A percentile compares a stretch with the other conserved stretches of the same genome.
phyloP scores from a whole-genome alignment of 805 yeast species.

The Wickerhamiella spandovensis region DNA sequence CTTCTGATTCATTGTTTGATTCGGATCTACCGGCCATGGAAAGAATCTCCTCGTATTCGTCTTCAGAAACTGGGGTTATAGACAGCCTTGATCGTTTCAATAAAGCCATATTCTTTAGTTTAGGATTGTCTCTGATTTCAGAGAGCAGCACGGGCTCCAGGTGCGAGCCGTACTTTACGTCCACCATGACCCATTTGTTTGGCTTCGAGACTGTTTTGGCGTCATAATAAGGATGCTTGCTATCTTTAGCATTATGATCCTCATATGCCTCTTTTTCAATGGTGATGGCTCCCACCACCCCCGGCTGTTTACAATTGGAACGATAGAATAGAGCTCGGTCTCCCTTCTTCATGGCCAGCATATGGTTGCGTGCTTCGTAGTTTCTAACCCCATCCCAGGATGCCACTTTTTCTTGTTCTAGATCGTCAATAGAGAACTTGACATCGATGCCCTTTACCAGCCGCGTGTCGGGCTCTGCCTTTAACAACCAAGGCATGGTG shows the following conservation, averaged over 20 bases:
- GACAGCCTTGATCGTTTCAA: slow-evolving; percentile 39
- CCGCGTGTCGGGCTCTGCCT: slow-evolving; percentile 41
- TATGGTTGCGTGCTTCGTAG: slow-evolving; percentile 40
- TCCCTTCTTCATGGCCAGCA: slow-evolving; percentile 34
- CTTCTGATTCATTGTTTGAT: too few species aligned
- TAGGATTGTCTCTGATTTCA: slow-evolving; percentile 27
- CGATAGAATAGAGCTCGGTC: slow-evolving; percentile 42
- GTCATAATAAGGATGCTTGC: slow-evolving; percentile 35
- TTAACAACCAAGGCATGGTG: slow-evolving; percentile 33
- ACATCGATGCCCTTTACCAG: slow-evolving; percentile 39
- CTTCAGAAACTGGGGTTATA: slow-evolving; percentile 35
- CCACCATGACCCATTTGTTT: slow-evolving; percentile 49
- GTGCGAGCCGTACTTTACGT: slow-evolving; percentile 32
- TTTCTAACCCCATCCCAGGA: slow-evolving; percentile 54
- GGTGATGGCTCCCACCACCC: slow-evolving; percentile 35
- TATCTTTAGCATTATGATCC: slow-evolving; percentile 29
- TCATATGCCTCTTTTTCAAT: slow-evolving; percentile 23
- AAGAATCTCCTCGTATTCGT: slow-evolving; percentile 31
- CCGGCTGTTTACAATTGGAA: slow-evolving; percentile 42
- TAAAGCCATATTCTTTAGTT: slow-evolving; percentile 31
- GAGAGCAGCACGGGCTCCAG: slow-evolving; percentile 32
- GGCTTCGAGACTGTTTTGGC: slow-evolving; percentile 29
- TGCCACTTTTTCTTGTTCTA: slow-evolving; percentile 28
- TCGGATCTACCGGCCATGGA: slow-evolving; percentile 27
- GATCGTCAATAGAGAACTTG: slow-evolving; percentile 33